Conservation (phyloP, 257 asterid genomes). For the Linaria vulgaris region DNA sequence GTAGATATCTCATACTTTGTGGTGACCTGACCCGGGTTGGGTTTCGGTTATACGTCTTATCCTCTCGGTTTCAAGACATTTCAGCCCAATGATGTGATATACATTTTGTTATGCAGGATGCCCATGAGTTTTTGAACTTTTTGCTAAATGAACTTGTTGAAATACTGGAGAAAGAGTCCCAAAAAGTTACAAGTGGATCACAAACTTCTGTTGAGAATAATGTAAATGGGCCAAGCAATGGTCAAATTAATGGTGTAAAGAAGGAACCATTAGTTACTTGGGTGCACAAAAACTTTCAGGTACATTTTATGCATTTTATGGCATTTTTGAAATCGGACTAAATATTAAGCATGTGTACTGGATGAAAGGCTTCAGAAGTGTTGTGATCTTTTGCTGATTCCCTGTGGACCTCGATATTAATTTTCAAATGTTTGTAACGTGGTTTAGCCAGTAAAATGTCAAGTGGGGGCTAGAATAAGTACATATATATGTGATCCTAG, state of each 20-base stretch:
- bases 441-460: not conserved
- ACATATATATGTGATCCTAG: too few relatives aligned
- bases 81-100: slow-evolving; percentile 12
- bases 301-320: slow-evolving; percentile 21
- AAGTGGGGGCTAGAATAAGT: too few relatives aligned
- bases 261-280: slow-evolving; percentile 70
- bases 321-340: not conserved
- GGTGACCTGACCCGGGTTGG: slow-evolving; percentile 1
- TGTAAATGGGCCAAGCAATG: slow-evolving; percentile 52
- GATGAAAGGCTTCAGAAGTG: not conserved
- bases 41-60: slow-evolving; percentile 15
- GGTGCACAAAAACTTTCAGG: slow-evolving; percentile 97
- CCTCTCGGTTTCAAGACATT: slow-evolving; percentile 1
- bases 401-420: not conserved
- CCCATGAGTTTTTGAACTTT: slow-evolving; percentile 89
- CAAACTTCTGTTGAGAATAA: slow-evolving; percentile 37
- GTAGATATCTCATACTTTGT: slow-evolving; percentile 5
- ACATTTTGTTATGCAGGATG: slow-evolving; percentile 55
- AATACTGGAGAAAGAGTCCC: slow-evolving; percentile 81
- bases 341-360: not conserved
- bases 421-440: slow-evolving; percentile 6
- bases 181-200: slow-evolving; percentile 37
- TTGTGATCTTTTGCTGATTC: not conserved
- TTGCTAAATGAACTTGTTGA: slow-evolving; percentile 82
- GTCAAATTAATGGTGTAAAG: slow-evolving; percentile 48